Base-by-base conservation (phyloP, 2,329 filamentous ascomycete genomes). In the Orbilia quercus region DNA sequence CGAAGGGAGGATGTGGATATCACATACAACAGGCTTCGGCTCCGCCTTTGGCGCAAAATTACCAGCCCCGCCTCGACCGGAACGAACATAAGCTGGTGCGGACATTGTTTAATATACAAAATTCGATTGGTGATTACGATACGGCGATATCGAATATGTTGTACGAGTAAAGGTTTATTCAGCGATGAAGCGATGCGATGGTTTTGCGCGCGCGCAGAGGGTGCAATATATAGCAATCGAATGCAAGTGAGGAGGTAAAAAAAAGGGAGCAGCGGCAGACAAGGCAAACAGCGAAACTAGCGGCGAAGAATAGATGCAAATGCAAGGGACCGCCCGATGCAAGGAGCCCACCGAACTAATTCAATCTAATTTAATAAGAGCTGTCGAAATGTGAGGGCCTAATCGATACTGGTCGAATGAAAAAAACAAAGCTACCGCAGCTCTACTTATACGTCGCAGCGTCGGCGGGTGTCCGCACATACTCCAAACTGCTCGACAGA, bases 1-100 rank as follows among this genome's bases (percentile, higher is more conserved):
- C n/a, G n/a, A n/a, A n/a, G n/a, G n/a, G n/a, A n/a, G n/a, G n/a
- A n/a, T n/a, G n/a, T n/a, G n/a, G n/a, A n/a, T n/a, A n/a, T n/a
- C n/a, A 57, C 69, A 20, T 73, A 73, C 69, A 18, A 66, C 14
- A 38, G 69, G 60, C 55, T 73, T 73, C 44, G 69, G 50, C n/a
- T 28, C 58, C 6, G 40, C 48, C 23, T 73, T 73, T 22, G 69
- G 69, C 31, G 69, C 69, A 36, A 73, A 73, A 47, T 73, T 73
- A 23, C 69, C 69, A 51, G 69, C 69, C 7, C 69, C 69, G 40
- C 69, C 69, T 36, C 69, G 69, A 9, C 69, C 69, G 40, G 69
- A 73, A 20, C 69, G 60, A 73, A 73, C 69, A 40, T 73, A 73
- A 11, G 69, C 66, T 59, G 67, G 67, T 38, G 51, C 67, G 28